Evolutionary conservation across 495 filamentous ascomycete genomes (phyloP).

Genomic region (Penicillium pulvis): DNA sequence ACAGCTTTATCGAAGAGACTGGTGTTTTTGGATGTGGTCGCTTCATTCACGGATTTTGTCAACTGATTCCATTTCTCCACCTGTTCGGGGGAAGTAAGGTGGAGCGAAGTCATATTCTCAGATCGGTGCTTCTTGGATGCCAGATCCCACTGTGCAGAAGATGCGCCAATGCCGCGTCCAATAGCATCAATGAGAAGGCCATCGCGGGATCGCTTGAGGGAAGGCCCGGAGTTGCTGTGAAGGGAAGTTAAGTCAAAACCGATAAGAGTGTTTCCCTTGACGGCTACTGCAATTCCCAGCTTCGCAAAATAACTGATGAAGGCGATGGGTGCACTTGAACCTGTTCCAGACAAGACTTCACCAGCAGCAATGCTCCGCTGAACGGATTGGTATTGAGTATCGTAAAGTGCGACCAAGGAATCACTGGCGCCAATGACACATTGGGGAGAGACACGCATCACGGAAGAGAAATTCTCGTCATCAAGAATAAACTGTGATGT

Average conservation of each 20-base stretch:
- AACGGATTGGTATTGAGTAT: slow-evolving; percentile 66
- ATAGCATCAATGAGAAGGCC: slow-evolving; percentile 73
- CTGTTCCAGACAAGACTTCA: slow-evolving; percentile 37
- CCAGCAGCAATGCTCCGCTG: slow-evolving; percentile 56
- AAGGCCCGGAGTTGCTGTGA: slow-evolving; percentile 41
- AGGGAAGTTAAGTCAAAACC: slow-evolving; percentile 66
- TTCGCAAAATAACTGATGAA: slow-evolving; percentile 65
- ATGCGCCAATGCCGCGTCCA: slow-evolving; percentile 54
- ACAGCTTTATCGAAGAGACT: slow-evolving; percentile 44
- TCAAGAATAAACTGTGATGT: slow-evolving; percentile 46
- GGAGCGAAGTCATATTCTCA: slow-evolving; percentile 33
- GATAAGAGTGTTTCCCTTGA: slow-evolving; percentile 56
- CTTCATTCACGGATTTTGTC: slow-evolving; percentile 30
- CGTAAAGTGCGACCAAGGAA: slow-evolving; percentile 58
- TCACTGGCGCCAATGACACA: slow-evolving; percentile 47
- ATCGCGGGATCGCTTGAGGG: slow-evolving; percentile 61
- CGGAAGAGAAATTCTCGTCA: slow-evolving; percentile 45
- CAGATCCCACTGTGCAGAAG: slow-evolving; percentile 36
- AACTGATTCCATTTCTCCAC: slow-evolving; percentile 40
- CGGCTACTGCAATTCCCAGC: slow-evolving; percentile 61
- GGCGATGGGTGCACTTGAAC: slow-evolving; percentile 23
- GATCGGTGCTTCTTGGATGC: slow-evolving; percentile 39
- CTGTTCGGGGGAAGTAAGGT: slow-evolving; percentile 37
- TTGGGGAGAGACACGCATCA: slow-evolving; percentile 50
- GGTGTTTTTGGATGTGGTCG: slow-evolving; percentile 28